Conservation (phyloP, 768 basidiomycete genomes). For the Trametes punicea region DNA sequence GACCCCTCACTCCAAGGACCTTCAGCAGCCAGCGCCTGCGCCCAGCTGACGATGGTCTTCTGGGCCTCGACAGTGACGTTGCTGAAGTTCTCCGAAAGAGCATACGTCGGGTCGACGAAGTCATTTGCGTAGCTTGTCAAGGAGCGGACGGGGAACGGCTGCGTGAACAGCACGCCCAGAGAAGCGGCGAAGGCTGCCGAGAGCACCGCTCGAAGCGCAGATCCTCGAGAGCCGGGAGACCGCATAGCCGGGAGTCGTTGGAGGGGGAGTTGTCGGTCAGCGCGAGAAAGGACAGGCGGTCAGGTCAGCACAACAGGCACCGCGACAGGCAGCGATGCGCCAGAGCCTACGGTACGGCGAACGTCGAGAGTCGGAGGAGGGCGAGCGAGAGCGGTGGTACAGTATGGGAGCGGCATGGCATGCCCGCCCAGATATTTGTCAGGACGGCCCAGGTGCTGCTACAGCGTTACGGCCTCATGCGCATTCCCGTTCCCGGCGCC, state of each 20-base stretch:
- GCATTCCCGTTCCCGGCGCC: background rate
- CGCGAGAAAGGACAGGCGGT: background rate
- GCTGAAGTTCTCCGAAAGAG: slow-evolving; percentile 41
- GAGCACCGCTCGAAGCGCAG: background rate
- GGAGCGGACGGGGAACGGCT: slow-evolving; percentile 20
- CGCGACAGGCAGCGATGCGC: no score
- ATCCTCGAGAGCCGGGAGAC: background rate
- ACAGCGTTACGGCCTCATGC: background rate
- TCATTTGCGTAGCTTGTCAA: slow-evolving; percentile 50
- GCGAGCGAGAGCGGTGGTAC: background rate
- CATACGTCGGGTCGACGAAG: slow-evolving; percentile 51
- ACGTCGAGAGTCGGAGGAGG: background rate
- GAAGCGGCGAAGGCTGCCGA: slow-evolving; percentile 2
- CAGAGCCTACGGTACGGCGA: background rate
- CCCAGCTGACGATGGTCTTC: slow-evolving; percentile 45
- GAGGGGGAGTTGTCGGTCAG: background rate
- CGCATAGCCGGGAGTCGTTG: background rate
- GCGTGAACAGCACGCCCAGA: slow-evolving; percentile 7
- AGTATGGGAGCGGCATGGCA: background rate
- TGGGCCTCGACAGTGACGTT: slow-evolving; percentile 45
- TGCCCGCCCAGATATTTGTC: slow-evolving; percentile 5
- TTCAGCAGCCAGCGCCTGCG: slow-evolving; percentile 37
- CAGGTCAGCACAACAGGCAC: background rate
- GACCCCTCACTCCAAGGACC: slow-evolving; percentile 55
- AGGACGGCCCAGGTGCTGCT: background rate